phyloP scores from a whole-genome alignment of 2,329 filamentous ascomycete genomes.

The Mollisiaceae sp. region DNA sequence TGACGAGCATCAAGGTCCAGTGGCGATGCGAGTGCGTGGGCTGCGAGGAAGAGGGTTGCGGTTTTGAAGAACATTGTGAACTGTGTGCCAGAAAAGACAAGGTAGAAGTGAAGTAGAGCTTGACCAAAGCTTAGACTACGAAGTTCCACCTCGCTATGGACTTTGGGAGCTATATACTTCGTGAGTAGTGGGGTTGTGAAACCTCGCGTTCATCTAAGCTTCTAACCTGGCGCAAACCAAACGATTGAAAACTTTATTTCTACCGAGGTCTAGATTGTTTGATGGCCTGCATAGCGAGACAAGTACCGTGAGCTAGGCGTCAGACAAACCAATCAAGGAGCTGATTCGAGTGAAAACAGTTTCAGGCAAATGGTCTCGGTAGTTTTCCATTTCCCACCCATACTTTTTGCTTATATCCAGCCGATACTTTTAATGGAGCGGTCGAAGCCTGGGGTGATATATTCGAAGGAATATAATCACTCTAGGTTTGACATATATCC shows the following conservation, averaged over 20 bases:
- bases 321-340: neutral
- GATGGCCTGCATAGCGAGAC: neutral
- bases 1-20: constrained; percentile 21
- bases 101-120: neutral
- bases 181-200: neutral
- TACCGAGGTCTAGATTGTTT: neutral
- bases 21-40: neutral
- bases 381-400: constrained; percentile 1
- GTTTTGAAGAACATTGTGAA: neutral
- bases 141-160: neutral
- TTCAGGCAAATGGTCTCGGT: constrained; percentile 2
- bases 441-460: neutral
- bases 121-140: too few species aligned
- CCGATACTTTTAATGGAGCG: neutral
- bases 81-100: neutral
- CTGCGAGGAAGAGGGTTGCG: neutral
- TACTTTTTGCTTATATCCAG: neutral
- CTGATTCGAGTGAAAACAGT: neutral
- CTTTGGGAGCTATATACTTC: neutral
- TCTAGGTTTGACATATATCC: neutral
- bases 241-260: neutral
- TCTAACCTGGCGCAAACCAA: neutral
- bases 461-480: too few species aligned
- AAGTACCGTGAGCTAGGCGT: neutral
- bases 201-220: neutral